These are phyloP conservation scores for Taphrina wiesneri DNA, from an alignment of 1,139 yeast genomes.

Conservation along the genomic window DNA sequence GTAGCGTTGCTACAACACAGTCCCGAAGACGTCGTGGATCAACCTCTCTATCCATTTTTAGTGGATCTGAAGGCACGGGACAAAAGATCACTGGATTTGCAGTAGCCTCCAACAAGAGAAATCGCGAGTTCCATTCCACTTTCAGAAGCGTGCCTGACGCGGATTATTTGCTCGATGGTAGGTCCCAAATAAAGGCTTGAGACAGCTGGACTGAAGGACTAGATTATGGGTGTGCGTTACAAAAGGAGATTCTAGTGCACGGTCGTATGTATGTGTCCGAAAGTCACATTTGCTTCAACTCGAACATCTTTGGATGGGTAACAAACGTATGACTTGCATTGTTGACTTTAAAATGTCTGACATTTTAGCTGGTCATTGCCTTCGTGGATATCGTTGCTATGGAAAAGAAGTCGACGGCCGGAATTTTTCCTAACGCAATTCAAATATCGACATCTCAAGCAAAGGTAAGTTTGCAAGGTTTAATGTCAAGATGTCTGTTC, in stretches of 20 bases:
- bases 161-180: conserved; percentile 65
- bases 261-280: conserved; percentile 87
- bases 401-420: conserved; percentile 82
- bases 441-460: conserved; percentile 66
- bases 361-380: conserved; percentile 56
- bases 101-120: conserved; percentile 65
- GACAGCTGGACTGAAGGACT: conserved; percentile 44
- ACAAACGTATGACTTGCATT: conserved; percentile 52
- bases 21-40: conserved; percentile 26
- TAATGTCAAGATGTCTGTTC: background rate
- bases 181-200: background rate
- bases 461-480: background rate
- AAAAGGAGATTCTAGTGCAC: conserved; percentile 84
- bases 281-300: conserved; percentile 77
- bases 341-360: background rate
- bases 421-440: conserved; percentile 88
- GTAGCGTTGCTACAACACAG: conserved; percentile 15
- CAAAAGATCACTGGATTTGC: conserved; percentile 47
- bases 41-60: conserved; percentile 13
- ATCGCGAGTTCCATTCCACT: conserved; percentile 74
- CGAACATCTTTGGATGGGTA: conserved; percentile 92
- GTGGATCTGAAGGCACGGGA: conserved; percentile 24
- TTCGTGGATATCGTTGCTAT: conserved; percentile 69
- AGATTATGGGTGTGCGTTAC: conserved; percentile 80
- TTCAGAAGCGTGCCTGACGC: conserved; percentile 68